phyloP scores from a whole-genome alignment of 1,284 basidiomycete species.

The Waitea zeae region DNA sequence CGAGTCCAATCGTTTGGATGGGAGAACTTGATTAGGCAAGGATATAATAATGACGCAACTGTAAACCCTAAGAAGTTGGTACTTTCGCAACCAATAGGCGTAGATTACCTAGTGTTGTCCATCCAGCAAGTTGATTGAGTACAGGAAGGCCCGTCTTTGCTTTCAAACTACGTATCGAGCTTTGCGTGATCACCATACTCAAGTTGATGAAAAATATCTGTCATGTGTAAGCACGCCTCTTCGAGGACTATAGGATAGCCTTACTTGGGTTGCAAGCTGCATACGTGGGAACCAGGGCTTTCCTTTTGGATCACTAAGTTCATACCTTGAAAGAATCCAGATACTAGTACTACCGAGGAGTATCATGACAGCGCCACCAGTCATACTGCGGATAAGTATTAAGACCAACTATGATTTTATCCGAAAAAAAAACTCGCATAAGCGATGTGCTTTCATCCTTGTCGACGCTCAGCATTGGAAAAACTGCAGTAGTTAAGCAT shows the following conservation, averaged over 20 bases:
- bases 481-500: conserved; percentile 43
- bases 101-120: conserved; percentile 47
- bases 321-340: not conserved
- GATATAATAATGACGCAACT: no score
- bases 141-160: conserved; percentile 53
- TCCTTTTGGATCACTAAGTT: no score
- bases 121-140: conserved; percentile 44
- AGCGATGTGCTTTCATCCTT: conserved; percentile 46
- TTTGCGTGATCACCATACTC: no score
- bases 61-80: no score
- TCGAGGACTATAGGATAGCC: no score
- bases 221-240: no score
- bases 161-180: conserved; percentile 45
- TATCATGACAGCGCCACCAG: not conserved
- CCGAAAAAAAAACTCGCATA: conserved; percentile 30
- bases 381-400: not conserved
- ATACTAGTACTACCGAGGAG: not conserved
- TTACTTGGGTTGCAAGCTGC: no score
- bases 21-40: no score
- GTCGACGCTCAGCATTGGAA: conserved; percentile 60
- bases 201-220: no score
- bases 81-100: not conserved
- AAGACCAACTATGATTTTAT: not conserved
- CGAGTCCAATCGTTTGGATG: no score
- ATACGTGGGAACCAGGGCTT: no score